Base-by-base conservation (phyloP, 495 filamentous ascomycete genomes). In the Aspergillus diversus region DNA sequence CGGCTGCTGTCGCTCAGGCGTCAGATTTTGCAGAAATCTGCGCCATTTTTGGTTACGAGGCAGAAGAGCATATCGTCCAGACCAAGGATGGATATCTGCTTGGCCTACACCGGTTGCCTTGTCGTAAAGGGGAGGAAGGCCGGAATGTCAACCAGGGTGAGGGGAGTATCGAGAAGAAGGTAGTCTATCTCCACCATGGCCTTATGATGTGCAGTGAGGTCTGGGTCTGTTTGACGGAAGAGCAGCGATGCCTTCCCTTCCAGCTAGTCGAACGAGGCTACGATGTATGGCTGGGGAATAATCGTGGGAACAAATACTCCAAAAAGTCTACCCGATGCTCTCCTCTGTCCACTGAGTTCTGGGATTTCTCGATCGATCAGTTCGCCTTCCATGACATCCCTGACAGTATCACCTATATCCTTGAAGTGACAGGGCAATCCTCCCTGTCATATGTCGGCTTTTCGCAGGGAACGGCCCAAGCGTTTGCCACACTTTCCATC, bases 191-290 rank as follows among this genome's bases (percentile, higher is more conserved):
- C 64, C 95, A 99, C 75, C 95, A 99, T 76, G 95, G 95, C 27
- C 81, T 99, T 57, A 82, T 99, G 60, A 99, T 99, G 95, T 97
- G 96, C 74, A 97, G 93, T 74, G 95, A 99, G 77, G 95, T 98
- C 21, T 99, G 95, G 95, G 91, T 97, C 17, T 96, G 92, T 71
- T 77, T 92, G 68, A 93, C 94, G 4, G 92, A 99, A 53, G 88
- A 87, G 65, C 85, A 96, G 74, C 83, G 92, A 58, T 91, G 87
- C 63, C 80, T 99, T 12, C 92, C 95, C 0, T 99, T 99, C 74
- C 84, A 88, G 61, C 80, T 99, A 48, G 93, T 97, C 0, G 93
- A 98, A 71, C 85, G 83, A 70, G 95, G 95, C 8, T 98, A 95
- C 68, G 95, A 99, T 83, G 93, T 98, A 64, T 99, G 95, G 95